Conservation (phyloP, 192 early-diverging fungal genomes). For the Bifiguratus adelaidae region DNA sequence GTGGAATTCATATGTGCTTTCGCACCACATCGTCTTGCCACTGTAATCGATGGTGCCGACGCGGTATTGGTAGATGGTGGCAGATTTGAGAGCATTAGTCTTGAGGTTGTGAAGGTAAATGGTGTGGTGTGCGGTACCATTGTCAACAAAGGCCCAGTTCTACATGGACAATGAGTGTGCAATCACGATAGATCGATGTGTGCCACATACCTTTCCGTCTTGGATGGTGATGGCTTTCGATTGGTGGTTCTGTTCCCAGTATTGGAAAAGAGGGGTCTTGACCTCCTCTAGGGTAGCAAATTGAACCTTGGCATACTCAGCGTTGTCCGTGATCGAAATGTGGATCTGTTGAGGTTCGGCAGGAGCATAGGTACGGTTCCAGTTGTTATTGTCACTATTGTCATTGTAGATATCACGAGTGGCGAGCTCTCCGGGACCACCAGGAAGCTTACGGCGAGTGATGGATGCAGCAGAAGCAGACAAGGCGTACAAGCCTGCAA, state of each 20-base stretch:
- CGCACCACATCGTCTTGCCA: constrained; percentile 1
- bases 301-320: constrained; percentile 14
- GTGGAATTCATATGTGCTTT: constrained; percentile 12
- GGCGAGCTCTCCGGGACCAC: background rate
- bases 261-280: constrained; percentile 4
- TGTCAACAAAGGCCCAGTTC: constrained; percentile 17
- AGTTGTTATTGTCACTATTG: constrained; percentile 7
- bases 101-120: constrained; percentile 16
- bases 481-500: too few relatives aligned
- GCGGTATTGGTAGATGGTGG: constrained; percentile 13
- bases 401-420: background rate
- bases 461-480: too few relatives aligned
- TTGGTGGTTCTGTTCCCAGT: constrained; percentile 7
- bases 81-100: constrained; percentile 2
- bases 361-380: constrained; percentile 15
- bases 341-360: constrained; percentile 19
- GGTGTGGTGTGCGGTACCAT: constrained; percentile 6
- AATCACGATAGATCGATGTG: background rate
- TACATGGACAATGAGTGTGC: background rate
- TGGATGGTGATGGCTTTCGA: background rate
- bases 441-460: too few relatives aligned
- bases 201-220: background rate
- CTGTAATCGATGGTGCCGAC: constrained; percentile 4
- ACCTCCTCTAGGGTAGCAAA: constrained; percentile 10
- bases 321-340: constrained; percentile 8